Evolutionary conservation across 2,329 filamentous ascomycete species (phyloP).

Genomic region (Ophiostoma angusticollis): DNA sequence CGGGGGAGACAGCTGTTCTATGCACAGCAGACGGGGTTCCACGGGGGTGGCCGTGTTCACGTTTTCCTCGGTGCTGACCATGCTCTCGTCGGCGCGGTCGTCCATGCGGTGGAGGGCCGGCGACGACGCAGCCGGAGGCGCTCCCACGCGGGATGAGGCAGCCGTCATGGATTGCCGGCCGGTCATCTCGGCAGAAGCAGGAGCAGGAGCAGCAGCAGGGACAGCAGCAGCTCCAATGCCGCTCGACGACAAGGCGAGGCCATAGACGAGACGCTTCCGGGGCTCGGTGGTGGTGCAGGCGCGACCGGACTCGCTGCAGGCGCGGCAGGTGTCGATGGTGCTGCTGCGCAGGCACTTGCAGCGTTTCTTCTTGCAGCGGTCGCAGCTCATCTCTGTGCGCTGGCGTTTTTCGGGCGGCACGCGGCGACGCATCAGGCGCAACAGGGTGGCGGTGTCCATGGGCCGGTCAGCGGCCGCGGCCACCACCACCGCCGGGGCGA

Average conservation of each 20-base stretch:
- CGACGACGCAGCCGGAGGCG: no score
- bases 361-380: constrained; percentile 16
- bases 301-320: constrained; percentile 12
- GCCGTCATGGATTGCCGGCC: no score
- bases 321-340: constrained; percentile 12
- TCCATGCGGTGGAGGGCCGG: no score
- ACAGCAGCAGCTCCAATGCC: neutral
- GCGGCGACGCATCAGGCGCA: constrained; percentile 14
- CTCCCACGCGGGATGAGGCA: no score
- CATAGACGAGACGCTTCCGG: constrained; percentile 12
- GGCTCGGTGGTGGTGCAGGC: constrained; percentile 14
- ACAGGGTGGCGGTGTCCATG: constrained; percentile 9
- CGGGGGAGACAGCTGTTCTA: no score
- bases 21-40: no score
- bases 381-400: constrained; percentile 15
- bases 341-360: constrained; percentile 14
- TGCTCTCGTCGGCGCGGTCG: no score
- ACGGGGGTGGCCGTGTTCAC: no score
- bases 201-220: neutral
- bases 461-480: neutral
- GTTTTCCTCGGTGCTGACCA: no score
- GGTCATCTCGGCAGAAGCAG: no score
- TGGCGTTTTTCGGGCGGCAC: constrained; percentile 15
- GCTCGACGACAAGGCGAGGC: no score
- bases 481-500: neutral